Evolutionary conservation across 2,329 filamentous ascomycete genomes (phyloP).

Genomic region (Aspergillus phoenicis): DNA sequence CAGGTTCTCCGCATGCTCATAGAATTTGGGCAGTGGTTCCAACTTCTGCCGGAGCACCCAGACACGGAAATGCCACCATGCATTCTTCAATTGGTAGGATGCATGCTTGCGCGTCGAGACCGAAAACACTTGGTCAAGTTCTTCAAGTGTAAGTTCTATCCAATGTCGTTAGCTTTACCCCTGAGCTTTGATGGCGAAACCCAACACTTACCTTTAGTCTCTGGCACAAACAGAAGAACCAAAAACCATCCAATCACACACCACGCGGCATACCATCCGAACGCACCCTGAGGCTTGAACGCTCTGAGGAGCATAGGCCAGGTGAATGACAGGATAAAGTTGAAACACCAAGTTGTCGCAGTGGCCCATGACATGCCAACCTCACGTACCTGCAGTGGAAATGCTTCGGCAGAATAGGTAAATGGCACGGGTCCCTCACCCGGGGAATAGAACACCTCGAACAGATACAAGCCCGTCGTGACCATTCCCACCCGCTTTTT

Average conservation of each 20-base stretch:
- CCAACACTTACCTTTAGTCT: slow-evolving; percentile 46
- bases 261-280: slow-evolving; percentile 60
- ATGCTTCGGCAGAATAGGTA: slow-evolving; percentile 66
- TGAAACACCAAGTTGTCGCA: slow-evolving; percentile 60
- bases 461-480: slow-evolving; percentile 49
- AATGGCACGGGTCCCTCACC: slow-evolving; percentile 66
- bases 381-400: slow-evolving; percentile 63
- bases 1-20: slow-evolving; percentile 32
- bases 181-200: background rate
- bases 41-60: slow-evolving; percentile 38
- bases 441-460: slow-evolving; percentile 56
- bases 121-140: slow-evolving; percentile 57
- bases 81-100: slow-evolving; percentile 43
- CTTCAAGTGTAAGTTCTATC: slow-evolving; percentile 45
- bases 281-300: slow-evolving; percentile 57
- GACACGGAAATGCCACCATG: slow-evolving; percentile 44
- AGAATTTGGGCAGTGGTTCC: slow-evolving; percentile 30
- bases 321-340: slow-evolving; percentile 56
- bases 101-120: slow-evolving; percentile 52
- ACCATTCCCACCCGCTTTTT: slow-evolving; percentile 45
- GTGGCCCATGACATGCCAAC: slow-evolving; percentile 63
- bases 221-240: slow-evolving; percentile 55
- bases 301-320: slow-evolving; percentile 54
- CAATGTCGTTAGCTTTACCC: slow-evolving; percentile 16
- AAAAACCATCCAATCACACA: slow-evolving; percentile 58